These are phyloP conservation scores for Dioscorea cayenensis DNA, from an alignment of 116 monocot genomes.

Conservation along the genomic window DNA sequence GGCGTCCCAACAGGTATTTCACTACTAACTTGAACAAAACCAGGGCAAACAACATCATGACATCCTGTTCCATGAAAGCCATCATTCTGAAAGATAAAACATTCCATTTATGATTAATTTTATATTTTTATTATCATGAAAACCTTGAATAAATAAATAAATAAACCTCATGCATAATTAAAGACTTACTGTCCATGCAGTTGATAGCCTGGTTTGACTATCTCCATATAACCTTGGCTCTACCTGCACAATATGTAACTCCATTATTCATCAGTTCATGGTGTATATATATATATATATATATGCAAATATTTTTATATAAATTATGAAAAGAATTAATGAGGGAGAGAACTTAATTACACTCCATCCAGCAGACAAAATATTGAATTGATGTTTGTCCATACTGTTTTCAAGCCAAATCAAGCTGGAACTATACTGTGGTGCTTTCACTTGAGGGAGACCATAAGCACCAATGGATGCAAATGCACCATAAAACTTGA, in stretches of 20 bases:
- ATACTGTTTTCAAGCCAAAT: not conserved
- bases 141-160: too few relatives aligned
- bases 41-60: not conserved
- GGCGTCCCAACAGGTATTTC: not conserved
- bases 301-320: not conserved
- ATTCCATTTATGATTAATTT: not conserved
- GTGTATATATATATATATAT: not conserved
- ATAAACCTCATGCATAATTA: too few relatives aligned
- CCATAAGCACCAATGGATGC: not conserved
- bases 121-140: too few relatives aligned
- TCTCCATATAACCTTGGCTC: not conserved
- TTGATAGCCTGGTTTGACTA: not conserved
- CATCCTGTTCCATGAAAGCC: not conserved
- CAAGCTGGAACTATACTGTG: not conserved
- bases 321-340: not conserved
- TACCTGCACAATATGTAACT: not conserved
- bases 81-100: not conserved
- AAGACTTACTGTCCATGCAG: constrained; percentile 1
- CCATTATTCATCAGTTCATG: too few relatives aligned
- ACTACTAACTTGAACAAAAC: not conserved
- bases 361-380: not conserved
- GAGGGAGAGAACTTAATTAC: not conserved
- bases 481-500: not conserved
- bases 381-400: not conserved
- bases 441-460: not conserved